Evolutionary conservation across 148 eudicot species (phyloP).

Genomic region (Pharnaceum exiguum): DNA sequence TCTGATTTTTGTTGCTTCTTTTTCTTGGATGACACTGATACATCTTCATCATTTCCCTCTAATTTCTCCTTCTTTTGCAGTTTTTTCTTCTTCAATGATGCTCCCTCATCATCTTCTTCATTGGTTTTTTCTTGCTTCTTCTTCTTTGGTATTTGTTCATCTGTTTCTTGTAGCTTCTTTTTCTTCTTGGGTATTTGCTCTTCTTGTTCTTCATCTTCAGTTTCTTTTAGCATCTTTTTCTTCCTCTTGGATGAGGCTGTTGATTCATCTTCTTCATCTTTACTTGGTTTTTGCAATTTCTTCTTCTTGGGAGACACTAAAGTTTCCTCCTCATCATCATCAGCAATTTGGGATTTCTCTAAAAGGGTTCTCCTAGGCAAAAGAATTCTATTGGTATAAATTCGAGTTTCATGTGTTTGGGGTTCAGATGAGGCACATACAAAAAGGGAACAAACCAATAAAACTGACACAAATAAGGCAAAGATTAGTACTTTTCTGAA

Average conservation of each 20-base stretch:
- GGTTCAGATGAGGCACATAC: conserved; percentile 13
- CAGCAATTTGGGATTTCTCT: background rate
- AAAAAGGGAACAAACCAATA: conserved; percentile 25
- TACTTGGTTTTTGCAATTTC: background rate
- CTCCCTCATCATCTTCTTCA: background rate
- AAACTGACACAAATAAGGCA: conserved; percentile 12
- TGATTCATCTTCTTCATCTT: background rate
- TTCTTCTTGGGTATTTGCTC: conserved; percentile 2
- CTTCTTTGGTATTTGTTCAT: background rate
- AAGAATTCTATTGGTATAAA: background rate
- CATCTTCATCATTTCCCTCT: too few relatives aligned
- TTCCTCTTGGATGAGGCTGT: background rate
- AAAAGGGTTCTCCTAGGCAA: conserved; percentile 18
- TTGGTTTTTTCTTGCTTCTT: conserved; percentile 3
- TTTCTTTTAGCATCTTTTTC: conserved; percentile 13
- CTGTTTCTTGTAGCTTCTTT: conserved; percentile 9
- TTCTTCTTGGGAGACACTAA: conserved; percentile 13
- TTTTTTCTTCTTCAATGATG: conserved; percentile 5
- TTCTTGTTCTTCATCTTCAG: background rate
- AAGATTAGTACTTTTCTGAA: conserved; percentile 31
- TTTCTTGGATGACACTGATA: conserved; percentile 29
- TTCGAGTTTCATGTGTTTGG: conserved; percentile 3
- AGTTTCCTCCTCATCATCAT: conserved; percentile 2
- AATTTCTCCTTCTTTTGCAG: conserved; percentile 9
- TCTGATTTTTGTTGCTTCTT: too few relatives aligned